phyloP scores from a whole-genome alignment of 2,329 filamentous ascomycete genomes.

The Dactylonectria macrodidyma region DNA sequence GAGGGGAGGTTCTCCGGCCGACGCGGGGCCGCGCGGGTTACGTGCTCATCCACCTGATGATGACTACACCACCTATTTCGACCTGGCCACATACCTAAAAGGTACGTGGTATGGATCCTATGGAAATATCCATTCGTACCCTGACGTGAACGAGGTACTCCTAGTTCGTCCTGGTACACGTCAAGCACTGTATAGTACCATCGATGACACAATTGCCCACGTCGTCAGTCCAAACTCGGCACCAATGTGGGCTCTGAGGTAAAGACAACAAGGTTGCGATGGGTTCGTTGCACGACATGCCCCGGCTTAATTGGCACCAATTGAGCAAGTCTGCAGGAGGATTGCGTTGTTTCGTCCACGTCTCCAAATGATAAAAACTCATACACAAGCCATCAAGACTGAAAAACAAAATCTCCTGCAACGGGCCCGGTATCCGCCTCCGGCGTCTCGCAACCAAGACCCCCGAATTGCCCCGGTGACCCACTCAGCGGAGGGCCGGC shows the following conservation, averaged over 20 bases:
- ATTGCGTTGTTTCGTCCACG: slow-evolving; percentile 24
- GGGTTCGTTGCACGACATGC: slow-evolving; percentile 42
- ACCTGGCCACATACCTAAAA: slow-evolving; percentile 14
- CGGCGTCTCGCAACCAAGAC: slow-evolving; percentile 26
- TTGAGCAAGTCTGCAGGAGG: slow-evolving; percentile 26
- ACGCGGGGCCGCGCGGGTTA: slow-evolving; percentile 41
- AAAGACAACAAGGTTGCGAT: slow-evolving; percentile 30
- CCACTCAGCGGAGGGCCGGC: slow-evolving; percentile 46
- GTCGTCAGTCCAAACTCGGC: slow-evolving; percentile 30
- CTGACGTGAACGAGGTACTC: slow-evolving; percentile 26
- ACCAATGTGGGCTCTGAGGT: slow-evolving; percentile 37
- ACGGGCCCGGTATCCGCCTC: slow-evolving; percentile 29
- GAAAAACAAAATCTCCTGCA: background rate
- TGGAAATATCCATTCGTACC: slow-evolving; percentile 22
- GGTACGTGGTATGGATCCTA: slow-evolving; percentile 37
- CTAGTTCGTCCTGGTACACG: slow-evolving; percentile 9
- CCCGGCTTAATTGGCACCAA: slow-evolving; percentile 17
- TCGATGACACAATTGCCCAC: slow-evolving; percentile 46
- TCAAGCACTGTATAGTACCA: slow-evolving; percentile 32
- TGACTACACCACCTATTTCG: slow-evolving; percentile 2
- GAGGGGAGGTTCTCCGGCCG: slow-evolving; percentile 37
- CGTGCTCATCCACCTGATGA: slow-evolving; percentile 11
- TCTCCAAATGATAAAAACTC: background rate
- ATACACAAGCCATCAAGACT: background rate
- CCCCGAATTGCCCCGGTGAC: slow-evolving; percentile 44